Percentiles rank a stretch among this genome's conserved stretches.
These are phyloP conservation scores for Lophiotrema nucula DNA, from an alignment of 495 filamentous ascomycete species.

Conservation along the genomic window DNA sequence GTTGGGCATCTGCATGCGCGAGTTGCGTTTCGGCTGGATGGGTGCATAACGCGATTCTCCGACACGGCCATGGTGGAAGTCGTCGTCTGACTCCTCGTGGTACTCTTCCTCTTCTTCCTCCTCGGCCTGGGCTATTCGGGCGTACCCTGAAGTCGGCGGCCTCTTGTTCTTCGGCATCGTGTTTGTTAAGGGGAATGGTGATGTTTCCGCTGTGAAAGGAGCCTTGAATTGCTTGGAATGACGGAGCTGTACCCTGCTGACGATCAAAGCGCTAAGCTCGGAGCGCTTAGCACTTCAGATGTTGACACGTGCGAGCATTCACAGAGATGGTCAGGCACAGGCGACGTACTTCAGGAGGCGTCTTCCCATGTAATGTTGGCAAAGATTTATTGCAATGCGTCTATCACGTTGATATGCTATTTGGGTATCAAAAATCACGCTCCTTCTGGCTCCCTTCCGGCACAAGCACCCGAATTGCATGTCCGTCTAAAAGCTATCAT, in stretches of 20 bases:
- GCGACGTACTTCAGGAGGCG: too few species aligned
- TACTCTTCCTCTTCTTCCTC: conserved; percentile 53
- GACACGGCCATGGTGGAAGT: conserved; percentile 44
- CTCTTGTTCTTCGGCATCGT: conserved; percentile 54
- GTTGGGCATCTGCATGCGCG: conserved; percentile 56
- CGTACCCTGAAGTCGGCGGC: conserved; percentile 85
- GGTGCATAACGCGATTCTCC: conserved; percentile 70
- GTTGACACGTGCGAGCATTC: too few species aligned
- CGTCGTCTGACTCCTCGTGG: conserved; percentile 70
- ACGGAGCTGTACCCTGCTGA: background rate
- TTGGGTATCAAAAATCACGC: too few species aligned
- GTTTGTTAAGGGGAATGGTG: too few species aligned
- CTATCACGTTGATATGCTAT: too few species aligned
- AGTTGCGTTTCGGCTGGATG: conserved; percentile 60
- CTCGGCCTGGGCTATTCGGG: conserved; percentile 86
- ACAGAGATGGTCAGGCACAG: too few species aligned
- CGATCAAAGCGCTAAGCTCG: too few species aligned
- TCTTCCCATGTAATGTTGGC: too few species aligned
- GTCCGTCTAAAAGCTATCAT: conserved; percentile 32
- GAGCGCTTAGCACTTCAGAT: too few species aligned
- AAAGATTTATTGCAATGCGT: too few species aligned
- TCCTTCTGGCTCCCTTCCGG: too few species aligned
- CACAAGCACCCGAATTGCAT: too few species aligned
- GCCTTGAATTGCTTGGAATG: background rate
- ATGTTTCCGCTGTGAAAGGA: background rate